Percentiles rank a stretch among this genome's conserved stretches.
These are phyloP conservation scores for Lactarius sanguifluus DNA, from an alignment of 768 basidiomycete genomes.

Conservation along the genomic window DNA sequence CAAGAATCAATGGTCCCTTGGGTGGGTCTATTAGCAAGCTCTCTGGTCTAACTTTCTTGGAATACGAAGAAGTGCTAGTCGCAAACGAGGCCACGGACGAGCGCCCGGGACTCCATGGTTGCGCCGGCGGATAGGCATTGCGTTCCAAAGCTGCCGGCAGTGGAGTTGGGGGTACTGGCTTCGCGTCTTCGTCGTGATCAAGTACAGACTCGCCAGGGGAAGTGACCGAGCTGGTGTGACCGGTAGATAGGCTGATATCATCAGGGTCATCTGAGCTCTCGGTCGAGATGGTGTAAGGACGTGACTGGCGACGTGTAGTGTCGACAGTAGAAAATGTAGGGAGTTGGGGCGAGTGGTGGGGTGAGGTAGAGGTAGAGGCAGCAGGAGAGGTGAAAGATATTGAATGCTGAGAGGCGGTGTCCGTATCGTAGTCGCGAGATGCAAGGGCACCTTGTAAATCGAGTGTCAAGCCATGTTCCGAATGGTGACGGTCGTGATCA, in stretches of 20 bases:
- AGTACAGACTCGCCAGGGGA: constrained; percentile 11
- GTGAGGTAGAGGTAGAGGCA: constrained; percentile 58
- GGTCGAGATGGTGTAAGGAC: constrained; percentile 40
- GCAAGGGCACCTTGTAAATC: constrained; percentile 30
- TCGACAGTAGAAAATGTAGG: constrained; percentile 20
- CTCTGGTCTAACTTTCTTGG: constrained; percentile 74
- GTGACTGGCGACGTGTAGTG: constrained; percentile 42
- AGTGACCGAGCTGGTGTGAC: constrained; percentile 22
- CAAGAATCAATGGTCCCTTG: constrained; percentile 66
- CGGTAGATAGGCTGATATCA: constrained; percentile 17
- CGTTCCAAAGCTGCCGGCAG: constrained; percentile 8
- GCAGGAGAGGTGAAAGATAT: constrained; percentile 68
- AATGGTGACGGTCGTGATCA: neutral
- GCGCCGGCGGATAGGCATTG: constrained; percentile 59
- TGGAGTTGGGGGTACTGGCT: constrained; percentile 19
- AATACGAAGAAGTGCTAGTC: constrained; percentile 49
- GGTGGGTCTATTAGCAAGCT: constrained; percentile 66
- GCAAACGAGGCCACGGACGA: constrained; percentile 61
- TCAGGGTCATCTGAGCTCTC: constrained; percentile 24
- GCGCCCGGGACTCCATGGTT: constrained; percentile 47
- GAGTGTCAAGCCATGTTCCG: constrained; percentile 3
- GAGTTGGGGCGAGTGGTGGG: constrained; percentile 40
- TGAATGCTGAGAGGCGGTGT: constrained; percentile 78
- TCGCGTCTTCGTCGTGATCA: constrained; percentile 7
- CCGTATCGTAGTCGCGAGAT: constrained; percentile 56